Conservation (phyloP, 177 flowering plant species). For the Vitis hybrid region DNA sequence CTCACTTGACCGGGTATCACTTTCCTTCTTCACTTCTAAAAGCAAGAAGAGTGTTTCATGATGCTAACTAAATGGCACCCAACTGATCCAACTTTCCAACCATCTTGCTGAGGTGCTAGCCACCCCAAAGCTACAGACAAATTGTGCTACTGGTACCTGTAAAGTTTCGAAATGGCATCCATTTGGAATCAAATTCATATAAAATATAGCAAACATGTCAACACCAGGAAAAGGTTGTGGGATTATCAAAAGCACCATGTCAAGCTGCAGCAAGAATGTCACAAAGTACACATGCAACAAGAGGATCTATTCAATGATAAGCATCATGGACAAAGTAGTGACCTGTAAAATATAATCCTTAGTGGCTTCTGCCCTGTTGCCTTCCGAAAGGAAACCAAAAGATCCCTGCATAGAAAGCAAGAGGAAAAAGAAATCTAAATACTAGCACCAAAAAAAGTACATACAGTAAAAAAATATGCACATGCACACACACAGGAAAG, state of each 20-base stretch:
- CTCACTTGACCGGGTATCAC: neutral
- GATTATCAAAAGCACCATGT: neutral
- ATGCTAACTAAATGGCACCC: neutral
- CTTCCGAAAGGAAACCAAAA: constrained; percentile 78
- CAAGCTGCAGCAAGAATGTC: neutral
- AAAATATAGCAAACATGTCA: constrained; percentile 1
- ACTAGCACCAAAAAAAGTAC: neutral
- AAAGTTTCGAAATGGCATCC: neutral
- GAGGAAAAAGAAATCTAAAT: neutral
- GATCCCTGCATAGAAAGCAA: constrained; percentile 57
- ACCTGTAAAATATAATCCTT: constrained; percentile 95
- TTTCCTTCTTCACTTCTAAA: neutral
- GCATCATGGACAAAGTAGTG: neutral
- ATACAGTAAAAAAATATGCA: neutral
- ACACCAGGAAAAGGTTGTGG: neutral
- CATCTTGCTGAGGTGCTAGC: no score
- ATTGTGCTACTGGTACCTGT: neutral
- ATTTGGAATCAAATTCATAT: neutral
- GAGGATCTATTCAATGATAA: neutral
- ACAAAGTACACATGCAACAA: neutral
- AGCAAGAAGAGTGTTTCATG: neutral
- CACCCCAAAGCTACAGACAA: no score
- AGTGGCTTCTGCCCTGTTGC: constrained; percentile 94
- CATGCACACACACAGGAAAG: neutral
- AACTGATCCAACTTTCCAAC: neutral